A percentile compares a stretch with the other conserved stretches of the same genome.
Conservation (phyloP, 345 rosid genomes). For the Psidium friedrichsthalianum region DNA sequence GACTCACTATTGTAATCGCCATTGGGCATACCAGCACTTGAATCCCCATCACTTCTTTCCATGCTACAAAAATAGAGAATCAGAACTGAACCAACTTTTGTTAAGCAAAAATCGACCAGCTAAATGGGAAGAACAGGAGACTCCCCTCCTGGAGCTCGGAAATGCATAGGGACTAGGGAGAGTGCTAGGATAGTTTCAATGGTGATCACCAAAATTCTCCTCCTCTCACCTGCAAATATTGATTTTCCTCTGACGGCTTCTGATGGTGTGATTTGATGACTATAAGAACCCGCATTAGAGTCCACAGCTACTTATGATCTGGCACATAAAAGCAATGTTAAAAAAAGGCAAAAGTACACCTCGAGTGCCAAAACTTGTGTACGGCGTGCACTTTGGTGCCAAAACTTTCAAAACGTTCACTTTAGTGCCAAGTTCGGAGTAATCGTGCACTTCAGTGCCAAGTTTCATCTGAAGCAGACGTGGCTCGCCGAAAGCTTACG, state of each 20-base stretch:
- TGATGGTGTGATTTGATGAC: conserved; percentile 16
- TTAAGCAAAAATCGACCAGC: background rate
- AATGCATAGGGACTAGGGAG: conserved; percentile 3
- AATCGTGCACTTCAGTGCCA: too few species aligned
- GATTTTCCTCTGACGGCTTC: conserved; percentile 37
- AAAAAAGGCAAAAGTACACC: too few species aligned
- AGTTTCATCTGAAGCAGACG: too few species aligned
- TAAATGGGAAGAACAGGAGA: background rate
- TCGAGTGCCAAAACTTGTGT: too few species aligned
- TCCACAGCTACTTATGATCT: background rate
- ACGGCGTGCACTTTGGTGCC: too few species aligned
- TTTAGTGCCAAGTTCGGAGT: too few species aligned
- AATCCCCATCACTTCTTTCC: conserved; percentile 30
- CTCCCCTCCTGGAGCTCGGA: conserved; percentile 34
- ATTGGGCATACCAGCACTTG: conserved; percentile 17
- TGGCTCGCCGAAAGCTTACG: too few species aligned
- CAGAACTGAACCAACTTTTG: background rate
- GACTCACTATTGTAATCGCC: conserved; percentile 28
- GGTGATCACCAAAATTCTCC: conserved; percentile 54
- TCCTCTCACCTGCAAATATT: conserved; percentile 60
- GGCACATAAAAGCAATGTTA: background rate
- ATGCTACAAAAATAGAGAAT: conserved; percentile 12
- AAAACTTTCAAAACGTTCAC: too few species aligned
- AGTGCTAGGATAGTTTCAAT: conserved; percentile 47
- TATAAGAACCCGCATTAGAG: conserved; percentile 35